Base-by-base conservation (phyloP, 768 basidiomycete genomes). In the Mycena pura region DNA sequence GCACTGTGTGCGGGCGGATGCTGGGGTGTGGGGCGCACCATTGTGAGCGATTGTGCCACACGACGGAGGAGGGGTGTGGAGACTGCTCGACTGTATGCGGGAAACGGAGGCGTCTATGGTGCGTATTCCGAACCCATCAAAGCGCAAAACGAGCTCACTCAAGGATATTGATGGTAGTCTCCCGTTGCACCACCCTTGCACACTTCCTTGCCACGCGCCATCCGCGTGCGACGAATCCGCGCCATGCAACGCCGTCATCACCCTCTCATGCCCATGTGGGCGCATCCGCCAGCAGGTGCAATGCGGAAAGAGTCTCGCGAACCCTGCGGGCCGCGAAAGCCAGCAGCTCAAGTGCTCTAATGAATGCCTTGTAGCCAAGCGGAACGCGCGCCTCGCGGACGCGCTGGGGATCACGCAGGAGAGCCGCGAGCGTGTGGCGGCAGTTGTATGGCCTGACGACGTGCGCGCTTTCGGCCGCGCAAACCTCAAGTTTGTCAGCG, bases 11-110 rank as follows among this genome's bases (percentile, higher is more conserved):
- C 72, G 90, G 89, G 62, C 88, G 87, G 62, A 74, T 90, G 3
- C 77, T 98, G 56, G 76, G 76, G 0, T 99, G 97, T 68, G 97
- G 96, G 2, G 94, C 90, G 71, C 97, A 99, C 72, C 86, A 82
- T 14, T 99, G 97, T 72, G 87, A 90, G 59, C 83, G 87, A 55
- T 68, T 82, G 0, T 99, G 97, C 73, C 97, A 99, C 69, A n/a
- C 57, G 6, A 51, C 52, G n/a, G 64, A 62, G n/a, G 64, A 89
- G 41, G 85, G 84, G 6, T 99, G 96, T 69, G 93, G 93, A 2
- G 53, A 79, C 0, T 97, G 95, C 74, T 81, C 79, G 3, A 82
- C 89, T 29, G 80, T 83, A 3, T 99, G 97, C 70, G 91, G 93
- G 17, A 99, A 98, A 75, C 77, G 89, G 3, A 85, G 95, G 48